Evolutionary conservation across 2,329 filamentous ascomycete genomes (phyloP).

Genomic region (Metarhizium rileyi): DNA sequence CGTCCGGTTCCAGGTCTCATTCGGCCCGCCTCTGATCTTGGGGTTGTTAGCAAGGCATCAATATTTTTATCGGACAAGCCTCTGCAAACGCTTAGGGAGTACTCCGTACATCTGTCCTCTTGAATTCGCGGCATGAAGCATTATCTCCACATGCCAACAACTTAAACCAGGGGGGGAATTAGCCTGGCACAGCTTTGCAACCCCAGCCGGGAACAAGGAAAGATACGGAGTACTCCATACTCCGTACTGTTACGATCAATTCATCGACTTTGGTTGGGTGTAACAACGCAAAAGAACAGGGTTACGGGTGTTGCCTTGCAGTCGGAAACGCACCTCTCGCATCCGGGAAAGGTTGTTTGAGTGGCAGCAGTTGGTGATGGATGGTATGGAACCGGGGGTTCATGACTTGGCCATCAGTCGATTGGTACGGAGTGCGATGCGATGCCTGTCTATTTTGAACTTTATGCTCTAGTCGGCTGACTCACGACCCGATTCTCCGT

Average conservation of each 20-base stretch:
- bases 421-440: background rate
- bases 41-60: no score
- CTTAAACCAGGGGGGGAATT: background rate
- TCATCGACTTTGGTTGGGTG: background rate
- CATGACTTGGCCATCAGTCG: background rate
- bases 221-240: no score
- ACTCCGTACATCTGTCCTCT: no score
- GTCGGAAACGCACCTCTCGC: conserved; percentile 3
- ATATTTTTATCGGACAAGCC: no score
- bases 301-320: conserved; percentile 2
- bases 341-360: conserved; percentile 4
- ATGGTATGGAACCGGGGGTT: background rate
- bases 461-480: background rate
- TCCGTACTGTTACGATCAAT: no score
- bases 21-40: conserved; percentile 2
- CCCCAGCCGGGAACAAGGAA: background rate
- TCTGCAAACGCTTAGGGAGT: background rate
- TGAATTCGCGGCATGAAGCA: background rate
- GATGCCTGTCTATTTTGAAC: background rate
- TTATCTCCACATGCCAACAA: background rate
- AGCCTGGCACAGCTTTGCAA: background rate
- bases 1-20: background rate
- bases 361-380: background rate
- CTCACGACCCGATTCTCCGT: background rate
- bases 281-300: background rate